A percentile compares a stretch with the other conserved stretches of the same genome.
Conservation (phyloP, 2,329 filamentous ascomycete genomes). For the Pseudogymnoascus sp. region DNA sequence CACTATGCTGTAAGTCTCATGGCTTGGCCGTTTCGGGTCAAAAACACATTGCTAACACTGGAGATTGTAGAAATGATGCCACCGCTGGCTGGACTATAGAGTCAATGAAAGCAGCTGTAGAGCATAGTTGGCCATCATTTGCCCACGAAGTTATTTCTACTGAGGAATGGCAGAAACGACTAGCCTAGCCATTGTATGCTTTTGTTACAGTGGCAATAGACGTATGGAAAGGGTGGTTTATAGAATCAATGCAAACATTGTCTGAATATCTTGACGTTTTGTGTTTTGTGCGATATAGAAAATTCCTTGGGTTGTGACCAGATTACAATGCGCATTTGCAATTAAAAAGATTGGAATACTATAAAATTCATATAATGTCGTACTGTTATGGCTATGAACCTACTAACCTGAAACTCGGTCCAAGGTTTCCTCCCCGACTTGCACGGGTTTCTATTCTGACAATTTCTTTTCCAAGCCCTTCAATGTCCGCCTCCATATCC, state of each 20-base stretch:
- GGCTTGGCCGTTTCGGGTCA: neutral
- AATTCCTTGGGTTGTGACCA: neutral
- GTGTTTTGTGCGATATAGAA: neutral
- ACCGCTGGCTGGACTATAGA: conserved; percentile 22
- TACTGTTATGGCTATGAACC: neutral
- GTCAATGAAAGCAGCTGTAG: conserved; percentile 20
- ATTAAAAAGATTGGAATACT: neutral
- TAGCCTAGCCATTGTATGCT: neutral
- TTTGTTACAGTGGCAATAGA: neutral
- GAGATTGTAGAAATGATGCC: conserved; percentile 14
- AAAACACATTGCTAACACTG: neutral
- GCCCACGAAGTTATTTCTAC: conserved; percentile 19
- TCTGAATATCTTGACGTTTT: neutral
- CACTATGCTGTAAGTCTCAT: conserved; percentile 20
- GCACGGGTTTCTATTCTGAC: neutral
- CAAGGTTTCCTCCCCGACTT: neutral
- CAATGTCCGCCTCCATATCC: neutral
- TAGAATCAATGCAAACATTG: neutral
- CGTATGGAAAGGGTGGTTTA: neutral
- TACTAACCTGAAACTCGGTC: neutral
- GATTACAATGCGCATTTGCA: neutral
- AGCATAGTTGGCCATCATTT: conserved; percentile 25
- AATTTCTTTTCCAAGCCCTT: neutral
- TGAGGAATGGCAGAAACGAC: neutral
- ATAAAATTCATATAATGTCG: neutral